Evolutionary conservation across 225 moss, liverwort and hornwort species (phyloP), one percentile per base, ranked within the genome.

Genomic region (Marchantia paleacea): DNA sequence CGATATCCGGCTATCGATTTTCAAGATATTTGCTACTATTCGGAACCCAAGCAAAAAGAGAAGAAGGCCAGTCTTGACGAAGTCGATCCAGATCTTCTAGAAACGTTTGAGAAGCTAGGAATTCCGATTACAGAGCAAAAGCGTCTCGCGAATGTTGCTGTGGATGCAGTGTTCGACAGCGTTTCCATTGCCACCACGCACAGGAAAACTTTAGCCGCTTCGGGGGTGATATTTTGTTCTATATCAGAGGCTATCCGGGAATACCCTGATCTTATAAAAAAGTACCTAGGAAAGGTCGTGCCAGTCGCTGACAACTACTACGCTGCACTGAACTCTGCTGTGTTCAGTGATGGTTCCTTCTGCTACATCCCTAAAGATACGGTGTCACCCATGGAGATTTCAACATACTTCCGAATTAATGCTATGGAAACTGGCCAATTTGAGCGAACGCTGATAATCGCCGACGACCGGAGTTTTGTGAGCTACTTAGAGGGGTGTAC

Each of bases 401-500:
- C 95, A 0, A 97, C 97, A 1, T 97, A 97, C 77, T 97, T 97
- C 55, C 86, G 97, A 80, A 95, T 97, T 66, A 97, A 97, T 66
- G 91, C 97, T 0, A 93, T 97, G 95, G 97, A 97, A 82, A 95
- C 92, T 11, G 95, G 95, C 11, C 97, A 97, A 60, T 97, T 97
- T 62, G 97, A 97, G 81, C 87, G 97, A 47, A 97, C 95, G 19
- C 85, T 97, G 28, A 95, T 97, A 26, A 81, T 97, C 20, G 93
- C 92, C 19, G 97, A 97, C 0, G 97, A 97, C 15, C 90, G 92
- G 49, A 92, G 92, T 63, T 94, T 91, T 78, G 93, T 97, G 81
- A 97, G 94, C 81, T 97, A 97, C 52, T 89, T 97, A 83, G 97
- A 97, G 79, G 96, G 96, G n/a, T 97, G 96, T 80, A 94, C 96